phyloP scores from a whole-genome alignment of 768 basidiomycete species.

The Mycena amicta region DNA sequence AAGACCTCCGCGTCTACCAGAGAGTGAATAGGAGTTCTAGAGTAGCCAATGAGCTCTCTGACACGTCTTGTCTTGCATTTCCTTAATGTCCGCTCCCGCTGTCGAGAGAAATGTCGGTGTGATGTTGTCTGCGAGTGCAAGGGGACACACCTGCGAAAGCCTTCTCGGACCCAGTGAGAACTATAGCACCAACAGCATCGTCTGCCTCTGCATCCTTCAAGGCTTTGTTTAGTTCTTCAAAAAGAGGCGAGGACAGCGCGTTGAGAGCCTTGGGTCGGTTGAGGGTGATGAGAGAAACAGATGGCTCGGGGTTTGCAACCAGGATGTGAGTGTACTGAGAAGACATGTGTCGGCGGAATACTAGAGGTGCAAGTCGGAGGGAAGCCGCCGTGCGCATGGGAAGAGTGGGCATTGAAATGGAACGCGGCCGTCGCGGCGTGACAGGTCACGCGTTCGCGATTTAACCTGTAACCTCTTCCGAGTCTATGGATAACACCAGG shows the following conservation, averaged over 20 bases:
- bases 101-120: no score
- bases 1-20: constrained; percentile 80
- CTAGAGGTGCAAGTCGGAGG: constrained; percentile 5
- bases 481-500: background rate
- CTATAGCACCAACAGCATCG: constrained; percentile 75
- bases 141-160: constrained; percentile 85
- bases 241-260: constrained; percentile 80
- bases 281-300: constrained; percentile 79
- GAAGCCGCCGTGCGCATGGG: no score
- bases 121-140: no score
- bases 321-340: constrained; percentile 67
- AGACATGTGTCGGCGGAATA: constrained; percentile 51
- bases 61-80: constrained; percentile 98
- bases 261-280: constrained; percentile 91
- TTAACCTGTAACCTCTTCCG: background rate
- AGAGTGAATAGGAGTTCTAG: background rate
- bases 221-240: constrained; percentile 80
- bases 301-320: constrained; percentile 65
- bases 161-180: constrained; percentile 88
- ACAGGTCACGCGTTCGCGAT: background rate
- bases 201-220: constrained; percentile 73
- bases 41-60: constrained; percentile 27
- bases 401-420: no score
- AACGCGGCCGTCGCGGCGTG: no score
- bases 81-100: constrained; percentile 97